Evolutionary conservation across 352 stramenopile species (phyloP).

Genomic region (Plasmopara halstedii): DNA sequence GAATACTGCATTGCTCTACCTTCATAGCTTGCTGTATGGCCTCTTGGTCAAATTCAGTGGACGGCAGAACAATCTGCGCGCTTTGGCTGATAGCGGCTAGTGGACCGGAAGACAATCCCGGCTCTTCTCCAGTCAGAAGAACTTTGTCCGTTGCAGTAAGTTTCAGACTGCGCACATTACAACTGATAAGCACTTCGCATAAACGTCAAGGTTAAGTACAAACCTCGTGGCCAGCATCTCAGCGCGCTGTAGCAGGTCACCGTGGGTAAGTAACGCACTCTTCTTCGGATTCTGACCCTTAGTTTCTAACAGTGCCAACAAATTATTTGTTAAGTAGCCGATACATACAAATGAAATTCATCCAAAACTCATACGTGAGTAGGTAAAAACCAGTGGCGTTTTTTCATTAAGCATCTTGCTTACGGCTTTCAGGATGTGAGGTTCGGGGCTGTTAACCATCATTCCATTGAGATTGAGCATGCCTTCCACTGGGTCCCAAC

Average conservation of each 20-base stretch:
- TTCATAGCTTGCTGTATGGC: constrained; percentile 68
- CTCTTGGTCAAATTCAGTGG: constrained; percentile 56
- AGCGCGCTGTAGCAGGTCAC: constrained; percentile 70
- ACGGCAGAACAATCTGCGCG: constrained; percentile 72
- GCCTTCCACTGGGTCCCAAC: constrained; percentile 58
- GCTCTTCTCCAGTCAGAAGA: constrained; percentile 60
- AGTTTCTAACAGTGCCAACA: constrained; percentile 37
- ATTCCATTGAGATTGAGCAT: constrained; percentile 76
- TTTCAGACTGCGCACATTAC: constrained; percentile 34
- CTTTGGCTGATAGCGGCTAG: constrained; percentile 67
- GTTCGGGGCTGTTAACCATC: constrained; percentile 73
- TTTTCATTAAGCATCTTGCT: constrained; percentile 57
- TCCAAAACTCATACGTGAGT: constrained; percentile 44
- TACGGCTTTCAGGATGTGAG: constrained; percentile 47
- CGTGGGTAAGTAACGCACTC: constrained; percentile 68
- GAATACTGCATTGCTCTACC: constrained; percentile 69
- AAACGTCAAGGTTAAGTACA: not conserved
- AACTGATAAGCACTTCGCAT: not conserved
- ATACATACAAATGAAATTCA: not conserved
- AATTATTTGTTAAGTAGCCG: not conserved
- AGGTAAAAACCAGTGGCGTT: constrained; percentile 67
- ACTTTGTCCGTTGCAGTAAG: constrained; percentile 79
- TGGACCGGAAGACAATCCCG: constrained; percentile 56
- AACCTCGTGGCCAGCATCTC: constrained; percentile 64
- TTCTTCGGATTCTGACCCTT: constrained; percentile 76